Evolutionary conservation across 2,329 filamentous ascomycete species (phyloP), one percentile per base, ranked within the genome.

Genomic region (Trichocomaceae sp.): DNA sequence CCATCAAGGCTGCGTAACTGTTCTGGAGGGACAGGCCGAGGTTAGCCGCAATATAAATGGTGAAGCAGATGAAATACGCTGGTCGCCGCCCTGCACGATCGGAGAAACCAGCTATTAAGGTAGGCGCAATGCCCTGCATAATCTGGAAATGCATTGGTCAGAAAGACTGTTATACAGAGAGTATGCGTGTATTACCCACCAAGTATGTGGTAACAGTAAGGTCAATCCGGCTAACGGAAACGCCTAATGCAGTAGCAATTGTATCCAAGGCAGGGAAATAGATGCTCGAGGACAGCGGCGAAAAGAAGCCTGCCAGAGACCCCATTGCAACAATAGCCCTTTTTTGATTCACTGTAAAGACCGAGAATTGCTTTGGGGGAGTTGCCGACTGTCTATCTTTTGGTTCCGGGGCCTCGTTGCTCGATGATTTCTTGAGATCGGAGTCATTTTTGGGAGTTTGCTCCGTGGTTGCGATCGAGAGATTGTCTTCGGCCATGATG

Each of bases 111-210:
- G 76, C 78, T 56, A 79, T 71, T 10, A 80, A 69, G 61, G 77
- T 76, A 31, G 78, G 78, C 1, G 76, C 74, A n/a, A 82, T 65
- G 2, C 77, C 80, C 70, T 82, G 79, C 35, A 79, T 72, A 39
- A 79, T 77, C 73, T 76, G 62, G 9, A 10, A 22, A n/a, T 29
- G 26, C 26, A 19, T 3, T 13, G 8, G 9, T 20, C 22, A 42
- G 17, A 42, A 4, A 20, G 9, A 42, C 9, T 42, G n/a, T n/a
- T n/a, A 12, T 17, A 2, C 4, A 26, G 23, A 26, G 23, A 26
- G 23, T 7, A 26, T 7, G 23, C 23, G 3, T 3, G 23, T 26
- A 17, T 10, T 2, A 61, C 63, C 46, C 60, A 72, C 72, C 64
- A 79, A 63, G 57, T 79, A 80, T 2, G 74, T 74, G 0, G 77